Evolutionary conservation across 1,284 basidiomycete genomes (phyloP).

Genomic region (Trichosporon faecale): DNA sequence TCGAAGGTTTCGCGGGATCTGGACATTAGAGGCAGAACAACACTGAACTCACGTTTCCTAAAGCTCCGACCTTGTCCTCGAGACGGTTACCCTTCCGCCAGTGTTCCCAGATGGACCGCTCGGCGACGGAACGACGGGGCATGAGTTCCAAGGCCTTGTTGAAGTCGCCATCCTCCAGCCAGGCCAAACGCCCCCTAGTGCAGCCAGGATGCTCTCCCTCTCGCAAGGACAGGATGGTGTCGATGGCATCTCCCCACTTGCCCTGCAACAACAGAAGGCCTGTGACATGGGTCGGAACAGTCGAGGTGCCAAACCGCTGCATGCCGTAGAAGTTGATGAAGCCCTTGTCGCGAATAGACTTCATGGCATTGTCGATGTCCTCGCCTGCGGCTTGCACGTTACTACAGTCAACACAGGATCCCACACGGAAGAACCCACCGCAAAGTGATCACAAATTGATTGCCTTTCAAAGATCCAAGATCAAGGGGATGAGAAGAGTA

Average conservation of each 20-base stretch:
- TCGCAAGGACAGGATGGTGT: constrained; percentile 74
- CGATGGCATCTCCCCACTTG: constrained; percentile 82
- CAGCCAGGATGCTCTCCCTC: constrained; percentile 89
- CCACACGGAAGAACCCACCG: constrained; percentile 59
- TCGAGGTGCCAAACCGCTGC: constrained; percentile 97
- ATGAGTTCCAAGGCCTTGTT: constrained; percentile 74
- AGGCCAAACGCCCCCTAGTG: constrained; percentile 70
- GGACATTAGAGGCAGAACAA: neutral
- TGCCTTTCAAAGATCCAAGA: constrained; percentile 92
- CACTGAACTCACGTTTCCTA: constrained; percentile 65
- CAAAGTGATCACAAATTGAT: constrained; percentile 90
- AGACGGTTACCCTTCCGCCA: constrained; percentile 76
- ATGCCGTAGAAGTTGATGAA: constrained; percentile 99
- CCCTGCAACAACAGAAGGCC: constrained; percentile 83
- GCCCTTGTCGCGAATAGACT: constrained; percentile 75
- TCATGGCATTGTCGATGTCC: constrained; percentile 70
- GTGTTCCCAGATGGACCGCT: constrained; percentile 86
- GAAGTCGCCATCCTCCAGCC: constrained; percentile 72
- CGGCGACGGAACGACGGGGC: constrained; percentile 86
- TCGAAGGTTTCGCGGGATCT: constrained; percentile 93
- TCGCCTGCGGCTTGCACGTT: constrained; percentile 74
- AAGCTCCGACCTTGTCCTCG: constrained; percentile 78
- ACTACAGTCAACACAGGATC: constrained; percentile 52
- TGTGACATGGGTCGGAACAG: constrained; percentile 90
- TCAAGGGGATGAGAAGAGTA: constrained; percentile 80